A percentile compares a stretch with the other conserved stretches of the same genome.
Evolutionary conservation across 2,329 filamentous ascomycete genomes (phyloP).

Genomic region (Penicillium sp.): DNA sequence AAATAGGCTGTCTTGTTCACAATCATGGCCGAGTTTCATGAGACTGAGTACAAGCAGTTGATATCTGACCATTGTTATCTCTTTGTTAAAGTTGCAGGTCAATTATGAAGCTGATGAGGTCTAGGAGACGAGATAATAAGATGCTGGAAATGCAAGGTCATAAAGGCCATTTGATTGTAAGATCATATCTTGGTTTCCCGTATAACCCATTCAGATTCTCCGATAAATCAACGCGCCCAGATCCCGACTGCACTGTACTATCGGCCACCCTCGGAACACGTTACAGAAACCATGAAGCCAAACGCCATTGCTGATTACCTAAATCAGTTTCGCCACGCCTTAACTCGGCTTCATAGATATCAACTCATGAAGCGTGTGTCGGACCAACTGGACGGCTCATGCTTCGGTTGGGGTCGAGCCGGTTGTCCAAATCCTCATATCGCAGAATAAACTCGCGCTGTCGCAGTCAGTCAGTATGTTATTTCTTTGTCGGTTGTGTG

Average conservation of each 20-base stretch:
- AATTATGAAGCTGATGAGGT: neutral
- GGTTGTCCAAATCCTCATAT: conserved; percentile 51
- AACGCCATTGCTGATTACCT: conserved; percentile 34
- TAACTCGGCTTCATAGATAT: conserved; percentile 2
- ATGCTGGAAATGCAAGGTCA: conserved; percentile 15
- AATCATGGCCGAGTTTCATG: too few species aligned
- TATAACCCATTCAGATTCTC: conserved; percentile 23
- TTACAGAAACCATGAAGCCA: conserved; percentile 29
- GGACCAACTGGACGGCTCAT: conserved; percentile 37
- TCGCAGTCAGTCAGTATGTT: conserved; percentile 13
- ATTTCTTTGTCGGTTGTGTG: neutral
- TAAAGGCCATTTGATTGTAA: conserved; percentile 27
- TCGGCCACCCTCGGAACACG: conserved; percentile 25
- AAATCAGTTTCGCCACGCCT: conserved; percentile 15
- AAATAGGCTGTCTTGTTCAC: too few species aligned
- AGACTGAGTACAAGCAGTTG: too few species aligned
- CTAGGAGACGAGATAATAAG: neutral
- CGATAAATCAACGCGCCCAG: conserved; percentile 28
- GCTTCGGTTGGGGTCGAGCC: conserved; percentile 40
- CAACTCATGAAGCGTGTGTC: conserved; percentile 37
- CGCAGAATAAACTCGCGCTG: conserved; percentile 50
- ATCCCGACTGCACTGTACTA: conserved; percentile 23
- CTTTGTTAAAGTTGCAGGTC: neutral
- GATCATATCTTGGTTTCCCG: conserved; percentile 26
- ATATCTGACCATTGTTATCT: neutral